Evolutionary conservation across 2,329 filamentous ascomycete species (phyloP), one percentile per base, ranked within the genome.

Genomic region (Bisporella sp.): DNA sequence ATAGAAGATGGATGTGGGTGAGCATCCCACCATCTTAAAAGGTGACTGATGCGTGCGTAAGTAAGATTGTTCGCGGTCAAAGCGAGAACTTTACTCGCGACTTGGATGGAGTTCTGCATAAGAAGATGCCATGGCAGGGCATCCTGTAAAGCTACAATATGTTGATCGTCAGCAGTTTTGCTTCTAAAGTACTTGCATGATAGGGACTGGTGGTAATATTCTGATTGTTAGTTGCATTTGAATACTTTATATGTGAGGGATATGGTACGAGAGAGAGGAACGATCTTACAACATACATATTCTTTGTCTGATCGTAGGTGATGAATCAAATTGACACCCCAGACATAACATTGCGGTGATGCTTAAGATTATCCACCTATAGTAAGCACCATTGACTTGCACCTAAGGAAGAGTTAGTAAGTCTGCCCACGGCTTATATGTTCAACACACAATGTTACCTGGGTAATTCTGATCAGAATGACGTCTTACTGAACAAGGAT

Each of bases 11-110:
- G 60, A 13, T 59, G 48, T 32, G 58, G 58, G 47, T 62, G 57
- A 6, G 62, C 51, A 33, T 59, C 60, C 60, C 58, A 63, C 59
- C 59, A 62, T 1, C 58, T 58, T 5, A 59, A 29, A 11, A 60
- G 30, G 49, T 59, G 48, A 3, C 57, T 57, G 40, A 56, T 11
- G 29, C 55, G 48, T 30, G 59, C 54, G 54, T 62, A 62, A 7
- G 49, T 55, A 39, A 61, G 44, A 33, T 61, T 60, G 35, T 62
- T 64, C n/a, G 54, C 56, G 3, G 59, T 61, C 11, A 62, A 44
- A 7, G 56, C 59, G 40, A 64, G 29, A 31, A 62, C 48, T 11
- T 29, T 51, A 1, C 54, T 51, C 7, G 53, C 54, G n/a, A 64
- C 49, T 4, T 57, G 58, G 12, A 64, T 40, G 6, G 57, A 61